Percentiles rank a stretch among this genome's conserved stretches.
phyloP scores from a whole-genome alignment of 495 filamentous ascomycete genomes.

The Barbatosphaeria neglecta region DNA sequence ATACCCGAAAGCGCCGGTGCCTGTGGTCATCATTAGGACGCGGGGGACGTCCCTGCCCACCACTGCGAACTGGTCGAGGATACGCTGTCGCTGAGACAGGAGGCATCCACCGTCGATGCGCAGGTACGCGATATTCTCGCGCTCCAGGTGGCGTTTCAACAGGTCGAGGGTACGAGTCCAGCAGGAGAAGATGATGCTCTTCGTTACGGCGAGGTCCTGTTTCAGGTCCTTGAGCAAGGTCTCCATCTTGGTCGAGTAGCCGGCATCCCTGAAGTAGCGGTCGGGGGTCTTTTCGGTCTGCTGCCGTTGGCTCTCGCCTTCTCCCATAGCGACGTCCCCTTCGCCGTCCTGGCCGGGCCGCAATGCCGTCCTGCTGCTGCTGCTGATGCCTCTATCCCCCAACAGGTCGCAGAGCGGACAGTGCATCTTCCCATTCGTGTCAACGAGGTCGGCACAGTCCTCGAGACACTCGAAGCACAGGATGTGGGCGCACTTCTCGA shows the following conservation, averaged over 20 bases:
- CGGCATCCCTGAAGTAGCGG: conserved; percentile 10
- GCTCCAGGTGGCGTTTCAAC: conserved; percentile 11
- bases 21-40: conserved; percentile 39
- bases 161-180: conserved; percentile 38
- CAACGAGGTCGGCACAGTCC: not conserved
- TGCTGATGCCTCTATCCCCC: too few species aligned
- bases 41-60: conserved; percentile 6
- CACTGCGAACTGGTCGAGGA: conserved; percentile 22
- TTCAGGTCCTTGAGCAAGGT: conserved; percentile 22
- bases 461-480: conserved; percentile 20
- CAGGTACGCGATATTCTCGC: conserved; percentile 16
- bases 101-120: conserved; percentile 28
- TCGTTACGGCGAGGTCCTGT: conserved; percentile 5
- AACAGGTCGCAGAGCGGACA: conserved; percentile 9
- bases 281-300: not conserved
- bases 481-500: conserved; percentile 18
- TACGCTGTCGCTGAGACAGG: conserved; percentile 14
- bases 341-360: not conserved
- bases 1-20: conserved; percentile 37
- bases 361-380: not conserved
- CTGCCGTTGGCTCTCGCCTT: not conserved
- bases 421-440: not conserved
- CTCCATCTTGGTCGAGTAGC: conserved; percentile 23
- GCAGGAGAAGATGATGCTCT: conserved; percentile 40
- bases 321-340: not conserved